Evolutionary conservation across 345 rosid species (phyloP), one percentile per base, ranked within the genome.

Genomic region (Pistacia atlantica): DNA sequence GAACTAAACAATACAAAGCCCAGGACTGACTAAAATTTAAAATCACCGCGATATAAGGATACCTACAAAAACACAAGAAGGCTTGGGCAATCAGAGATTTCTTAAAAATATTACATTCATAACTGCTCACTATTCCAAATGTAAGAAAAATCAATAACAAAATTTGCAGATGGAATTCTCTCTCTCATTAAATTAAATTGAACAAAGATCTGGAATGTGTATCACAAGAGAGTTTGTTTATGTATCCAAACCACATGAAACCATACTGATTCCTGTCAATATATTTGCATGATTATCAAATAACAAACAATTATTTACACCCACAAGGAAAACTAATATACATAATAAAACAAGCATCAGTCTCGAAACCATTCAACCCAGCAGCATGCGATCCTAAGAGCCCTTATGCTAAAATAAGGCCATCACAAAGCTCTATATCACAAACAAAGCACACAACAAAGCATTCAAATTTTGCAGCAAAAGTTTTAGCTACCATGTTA

Each of bases 11-110:
- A 87, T 93, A 93, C 80, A 97, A 84, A 78, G 98, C 99, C 98
- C 98, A 97, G 17, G 98, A 91, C 80, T 97, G 99, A 78, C 99
- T 97, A 83, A 97, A 97, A 86, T 97, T 97, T 76, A 97, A 90
- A 80, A 92, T 88, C 82, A 97, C 98, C 10, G 99, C 99, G 78
- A 97, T 84, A 78, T 97, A 97, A 76, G 94, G 93, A 81, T 97
- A 97, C 91, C 99, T 97, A 79, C 83, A 88, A 83, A 78, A 82
- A 59, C 74, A 82, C 58, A 48, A 70, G 55, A 77, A 79, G 45
- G 49, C 61, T 46, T 38, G 69, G 12, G 57, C 17, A 61, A 63
- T 82, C 66, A 72, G 75, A 70, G 64, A 70, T 76, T 59, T 67
- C 65, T 16, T 46, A 31, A 22, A 46, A 16, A 9, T 20, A 28